Evolutionary conservation across 2,329 filamentous ascomycete genomes (phyloP).

Genomic region (Cladosporium sp.): DNA sequence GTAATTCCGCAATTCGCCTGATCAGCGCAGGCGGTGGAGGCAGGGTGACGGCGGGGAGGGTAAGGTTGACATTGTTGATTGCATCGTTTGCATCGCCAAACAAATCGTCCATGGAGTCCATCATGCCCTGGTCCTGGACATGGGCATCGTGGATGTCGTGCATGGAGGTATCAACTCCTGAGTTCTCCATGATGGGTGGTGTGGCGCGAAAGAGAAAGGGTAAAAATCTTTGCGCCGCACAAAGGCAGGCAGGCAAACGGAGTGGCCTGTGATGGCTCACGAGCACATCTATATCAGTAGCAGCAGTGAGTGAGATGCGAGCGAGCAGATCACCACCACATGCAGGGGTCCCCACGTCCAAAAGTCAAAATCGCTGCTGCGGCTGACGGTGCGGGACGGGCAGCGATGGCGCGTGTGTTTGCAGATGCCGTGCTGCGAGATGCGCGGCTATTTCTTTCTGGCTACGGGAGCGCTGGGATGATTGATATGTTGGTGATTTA

Average conservation of each 20-base stretch:
- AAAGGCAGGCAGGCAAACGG: conserved; percentile 6
- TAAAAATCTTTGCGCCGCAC: not conserved
- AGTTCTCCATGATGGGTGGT: conserved; percentile 12
- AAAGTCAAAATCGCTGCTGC: conserved; percentile 13
- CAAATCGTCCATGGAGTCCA: conserved; percentile 68
- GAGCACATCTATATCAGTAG: not conserved
- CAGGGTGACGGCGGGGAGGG: conserved; percentile 44
- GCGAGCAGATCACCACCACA: not conserved
- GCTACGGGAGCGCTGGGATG: too few relatives aligned
- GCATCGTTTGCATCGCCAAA: conserved; percentile 65
- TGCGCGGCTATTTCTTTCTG: not conserved
- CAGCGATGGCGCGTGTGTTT: not conserved
- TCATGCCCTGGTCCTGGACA: conserved; percentile 44
- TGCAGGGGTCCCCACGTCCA: conserved; percentile 12
- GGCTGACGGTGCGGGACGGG: conserved; percentile 11
- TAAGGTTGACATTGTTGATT: conserved; percentile 57
- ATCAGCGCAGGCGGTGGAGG: conserved; percentile 61
- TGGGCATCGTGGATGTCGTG: conserved; percentile 25
- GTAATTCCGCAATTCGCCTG: conserved; percentile 74
- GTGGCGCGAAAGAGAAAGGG: not conserved
- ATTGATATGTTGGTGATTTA: too few relatives aligned
- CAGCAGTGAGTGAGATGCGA: not conserved
- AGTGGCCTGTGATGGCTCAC: not conserved
- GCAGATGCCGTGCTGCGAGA: not conserved
- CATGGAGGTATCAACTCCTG: conserved; percentile 20